Evolutionary conservation across 352 stramenopile species (phyloP), one percentile per base, ranked within the genome.

Genomic region (Phytophthora melonis): DNA sequence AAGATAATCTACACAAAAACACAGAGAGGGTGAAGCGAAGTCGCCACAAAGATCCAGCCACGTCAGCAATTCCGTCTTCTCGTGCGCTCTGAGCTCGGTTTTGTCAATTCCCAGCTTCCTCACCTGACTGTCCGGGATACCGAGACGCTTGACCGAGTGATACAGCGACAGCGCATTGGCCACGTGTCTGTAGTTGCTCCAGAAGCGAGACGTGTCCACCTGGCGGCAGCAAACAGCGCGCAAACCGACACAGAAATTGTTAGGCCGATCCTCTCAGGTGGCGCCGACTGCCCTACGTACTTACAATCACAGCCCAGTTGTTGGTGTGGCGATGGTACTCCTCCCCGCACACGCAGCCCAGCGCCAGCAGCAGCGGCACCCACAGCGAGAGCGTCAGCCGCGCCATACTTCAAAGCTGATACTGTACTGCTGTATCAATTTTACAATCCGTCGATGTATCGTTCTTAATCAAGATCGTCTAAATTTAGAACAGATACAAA

Each of bases 161-260:
- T 99, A 99, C 27, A 99, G 86, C 47, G 92, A 97, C 41, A 99
- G 81, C 54, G 94, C 94, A 81, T 99, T 99, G 18, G 95, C 93
- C 16, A 97, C 93, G 71, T 99, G 97, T 41, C 97, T 92, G 81
- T 99, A 99, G 80, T 99, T 99, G 82, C 97, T 98, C 91, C 92
- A 99, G 79, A 98, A 99, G 82, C 94, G 90, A 80, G 94, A 98
- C 32, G 95, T 98, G 34, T 97, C 93, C 64, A 97, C 91, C 93
- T 98, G 59, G 34, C 11, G 8, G 58, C 21, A 66, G 25, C 25
- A 57, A 58, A 18, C 45, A 53, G 45, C 45, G 45, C n/a, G 18
- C 45, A 25, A 53, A 53, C 18, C 18, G 3, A 53, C 45, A 53
- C 19, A 16, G 41, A 50, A 50, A 9, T 2, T 19, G 49, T 52